Percentiles rank a stretch among this genome's conserved stretches.
These are phyloP conservation scores for Elaphomyces granulatus DNA, from an alignment of 495 filamentous ascomycete genomes.

Conservation along the genomic window DNA sequence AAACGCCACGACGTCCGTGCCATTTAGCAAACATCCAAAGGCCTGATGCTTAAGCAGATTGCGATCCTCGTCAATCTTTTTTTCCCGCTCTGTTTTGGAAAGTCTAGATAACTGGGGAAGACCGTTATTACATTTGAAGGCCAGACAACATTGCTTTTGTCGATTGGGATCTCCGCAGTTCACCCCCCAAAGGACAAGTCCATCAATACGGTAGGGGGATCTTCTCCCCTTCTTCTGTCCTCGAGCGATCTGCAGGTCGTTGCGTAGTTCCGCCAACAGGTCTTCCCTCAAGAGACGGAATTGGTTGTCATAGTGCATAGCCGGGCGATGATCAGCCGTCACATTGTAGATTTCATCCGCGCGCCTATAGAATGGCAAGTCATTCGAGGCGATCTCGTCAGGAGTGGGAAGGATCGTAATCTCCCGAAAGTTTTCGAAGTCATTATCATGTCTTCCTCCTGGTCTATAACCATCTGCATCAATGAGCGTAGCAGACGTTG, in stretches of 20 bases:
- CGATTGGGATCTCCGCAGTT: conserved; percentile 15
- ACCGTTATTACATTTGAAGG: conserved; percentile 29
- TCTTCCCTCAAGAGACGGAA: conserved; percentile 68
- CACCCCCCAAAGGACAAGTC: conserved; percentile 18
- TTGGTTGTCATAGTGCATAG: conserved; percentile 56
- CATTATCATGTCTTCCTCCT: conserved; percentile 72
- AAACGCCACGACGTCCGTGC: conserved; percentile 44
- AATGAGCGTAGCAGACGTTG: neutral
- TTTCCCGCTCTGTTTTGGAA: conserved; percentile 21
- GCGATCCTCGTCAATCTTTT: conserved; percentile 31
- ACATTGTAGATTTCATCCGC: conserved; percentile 23
- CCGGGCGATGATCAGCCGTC: conserved; percentile 22
- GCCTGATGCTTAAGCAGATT: conserved; percentile 43
- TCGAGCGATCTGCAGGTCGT: conserved; percentile 37
- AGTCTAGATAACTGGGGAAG: conserved; percentile 27
- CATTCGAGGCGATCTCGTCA: conserved; percentile 36
- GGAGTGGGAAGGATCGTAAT: conserved; percentile 54
- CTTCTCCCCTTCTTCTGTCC: conserved; percentile 30
- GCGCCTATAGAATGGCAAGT: conserved; percentile 43
- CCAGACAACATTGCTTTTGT: conserved; percentile 27
- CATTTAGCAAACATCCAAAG: conserved; percentile 43
- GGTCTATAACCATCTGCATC: too few species aligned
- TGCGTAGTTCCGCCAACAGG: conserved; percentile 50
- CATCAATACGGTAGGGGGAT: conserved; percentile 12
- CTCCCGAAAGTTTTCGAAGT: conserved; percentile 44